Evolutionary conservation across 2,329 filamentous ascomycete species (phyloP), one percentile per base, ranked within the genome.

Genomic region (Pyricularia sp.): DNA sequence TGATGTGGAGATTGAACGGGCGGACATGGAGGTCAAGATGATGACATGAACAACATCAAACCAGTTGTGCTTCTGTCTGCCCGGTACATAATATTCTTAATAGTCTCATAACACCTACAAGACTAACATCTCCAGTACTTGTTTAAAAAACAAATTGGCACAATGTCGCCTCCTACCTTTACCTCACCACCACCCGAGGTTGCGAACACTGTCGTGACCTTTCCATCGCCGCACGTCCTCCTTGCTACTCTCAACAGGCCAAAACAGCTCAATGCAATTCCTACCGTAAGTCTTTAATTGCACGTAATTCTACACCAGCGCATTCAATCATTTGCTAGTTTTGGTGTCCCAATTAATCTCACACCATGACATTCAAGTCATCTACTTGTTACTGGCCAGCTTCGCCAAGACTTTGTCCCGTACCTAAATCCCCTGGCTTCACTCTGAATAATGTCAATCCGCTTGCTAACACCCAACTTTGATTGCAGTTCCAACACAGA

Each of bases 171-270:
- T 26, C 33, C 66, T 33, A 58, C 59, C 11, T 75, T 81, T 61
- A 73, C 73, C 17, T 74, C 74, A 4, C 74, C 77, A 10, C 82
- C 83, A 0, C 83, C 83, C 0, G 23, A 74, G 0, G 79, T 84
- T 14, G 76, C 78, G 0, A 73, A 83, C 72, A 77, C 78, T 23
- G 36, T 81, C 69, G 66, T 87, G 70, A 50, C 82, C 58, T 87
- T 85, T 71, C 87, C 88, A 0, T 73, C 74, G 0, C 81, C 83
- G 2, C 82, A 86, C 73, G 78, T 88, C 66, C 80, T 90, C 10
- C 82, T 89, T 64, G 82, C 88, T 33, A 88, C 86, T 1, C 81
- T 90, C 75, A 84, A 87, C 77, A 85, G 86, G 0, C 85, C 87
- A 5, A 74, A 78, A 36, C 80, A 84, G 69, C 85, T 89, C 74